Percentiles rank a stretch among this genome's conserved stretches.
Conservation (phyloP, 306 rosid species). For the Lagenaria siceraria region DNA sequence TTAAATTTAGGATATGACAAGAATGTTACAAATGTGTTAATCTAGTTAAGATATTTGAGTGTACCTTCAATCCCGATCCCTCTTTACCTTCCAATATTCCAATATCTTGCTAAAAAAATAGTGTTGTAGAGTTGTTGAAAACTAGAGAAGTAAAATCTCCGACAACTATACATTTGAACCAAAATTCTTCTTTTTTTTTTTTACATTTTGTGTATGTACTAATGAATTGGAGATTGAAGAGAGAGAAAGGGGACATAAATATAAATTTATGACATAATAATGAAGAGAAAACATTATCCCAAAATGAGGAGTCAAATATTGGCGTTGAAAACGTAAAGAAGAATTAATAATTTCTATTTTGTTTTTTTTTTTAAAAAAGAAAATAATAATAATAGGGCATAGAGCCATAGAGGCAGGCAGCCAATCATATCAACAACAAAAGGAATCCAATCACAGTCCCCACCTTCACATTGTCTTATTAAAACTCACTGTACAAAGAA, state of each 20-base stretch:
- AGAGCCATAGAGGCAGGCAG: background rate
- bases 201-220: background rate
- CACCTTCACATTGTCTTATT: constrained; percentile 2
- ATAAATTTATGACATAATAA: background rate
- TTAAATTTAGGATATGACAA: too few species aligned
- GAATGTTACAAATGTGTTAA: too few species aligned
- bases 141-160: too few species aligned
- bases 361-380: background rate
- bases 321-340: background rate
- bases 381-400: background rate
- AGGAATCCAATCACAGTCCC: constrained; percentile 4
- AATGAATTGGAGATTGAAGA: background rate
- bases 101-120: too few species aligned
- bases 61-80: too few species aligned
- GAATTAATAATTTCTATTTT: background rate
- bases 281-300: background rate
- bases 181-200: too few species aligned
- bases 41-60: too few species aligned
- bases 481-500: background rate
- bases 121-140: too few species aligned
- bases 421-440: constrained; percentile 7
- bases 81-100: too few species aligned
- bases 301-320: background rate
- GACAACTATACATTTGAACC: too few species aligned
- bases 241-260: background rate